phyloP scores from a whole-genome alignment of 2,329 filamentous ascomycete species.

The Xylariaceae sp. region DNA sequence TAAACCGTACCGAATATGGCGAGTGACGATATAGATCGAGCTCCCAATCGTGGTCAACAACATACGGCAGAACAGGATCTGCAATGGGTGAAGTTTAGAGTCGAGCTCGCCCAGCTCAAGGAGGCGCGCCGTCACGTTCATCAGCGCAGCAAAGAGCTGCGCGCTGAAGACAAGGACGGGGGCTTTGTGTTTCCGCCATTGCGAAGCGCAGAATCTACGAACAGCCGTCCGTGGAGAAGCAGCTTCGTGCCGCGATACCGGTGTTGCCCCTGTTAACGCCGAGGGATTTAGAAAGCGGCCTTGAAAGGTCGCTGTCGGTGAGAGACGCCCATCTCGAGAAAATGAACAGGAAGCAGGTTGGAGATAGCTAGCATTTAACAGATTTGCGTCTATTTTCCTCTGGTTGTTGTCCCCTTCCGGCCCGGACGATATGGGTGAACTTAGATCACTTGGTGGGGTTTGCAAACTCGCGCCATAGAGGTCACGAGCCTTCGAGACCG shows the following conservation, averaged over 20 bases:
- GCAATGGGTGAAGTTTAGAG: constrained; percentile 70
- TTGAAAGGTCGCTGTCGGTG: constrained; percentile 21
- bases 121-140: constrained; percentile 78
- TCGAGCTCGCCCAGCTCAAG: constrained; percentile 53
- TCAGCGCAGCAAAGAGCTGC: constrained; percentile 76
- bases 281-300: constrained; percentile 7
- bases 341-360: constrained; percentile 41
- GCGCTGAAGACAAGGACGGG: constrained; percentile 68
- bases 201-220: constrained; percentile 18
- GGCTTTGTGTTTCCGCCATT: constrained; percentile 59
- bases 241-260: not conserved
- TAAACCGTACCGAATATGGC: constrained; percentile 45
- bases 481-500: not conserved
- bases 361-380: constrained; percentile 33
- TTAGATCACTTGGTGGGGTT: not conserved
- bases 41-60: constrained; percentile 64
- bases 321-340: constrained; percentile 33
- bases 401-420: constrained; percentile 1
- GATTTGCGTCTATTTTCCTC: constrained; percentile 1
- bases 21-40: constrained; percentile 67
- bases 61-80: constrained; percentile 80
- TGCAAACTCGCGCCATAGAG: not conserved
- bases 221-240: not conserved
- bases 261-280: constrained; percentile 6
- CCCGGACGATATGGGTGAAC: not conserved